Percentiles rank a stretch among this genome's conserved stretches.
phyloP scores from a whole-genome alignment of 2,329 filamentous ascomycete species.

The Cladosporium cucumerinum region DNA sequence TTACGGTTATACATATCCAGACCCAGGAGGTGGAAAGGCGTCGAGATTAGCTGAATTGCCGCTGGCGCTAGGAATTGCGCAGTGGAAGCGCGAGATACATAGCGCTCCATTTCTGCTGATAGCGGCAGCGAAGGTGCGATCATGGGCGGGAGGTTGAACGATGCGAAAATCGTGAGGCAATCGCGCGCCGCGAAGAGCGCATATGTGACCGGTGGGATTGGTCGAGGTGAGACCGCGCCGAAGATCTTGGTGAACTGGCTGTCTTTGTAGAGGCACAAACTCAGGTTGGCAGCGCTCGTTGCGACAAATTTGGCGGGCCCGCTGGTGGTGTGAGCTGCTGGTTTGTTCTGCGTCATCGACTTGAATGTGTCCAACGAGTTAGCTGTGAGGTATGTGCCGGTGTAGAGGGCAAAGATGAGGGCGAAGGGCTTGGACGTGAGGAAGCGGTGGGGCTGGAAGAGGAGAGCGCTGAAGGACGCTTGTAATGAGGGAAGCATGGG shows the following conservation, averaged over 20 bases:
- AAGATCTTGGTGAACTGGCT: slow-evolving; percentile 76
- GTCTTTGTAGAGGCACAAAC: slow-evolving; percentile 86
- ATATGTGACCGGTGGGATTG: slow-evolving; percentile 69
- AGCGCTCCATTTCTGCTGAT: slow-evolving; percentile 43
- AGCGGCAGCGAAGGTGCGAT: slow-evolving; percentile 65
- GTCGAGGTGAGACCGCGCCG: slow-evolving; percentile 54
- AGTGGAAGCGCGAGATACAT: slow-evolving; percentile 48
- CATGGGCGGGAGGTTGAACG: slow-evolving; percentile 81
- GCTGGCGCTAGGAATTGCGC: slow-evolving; percentile 82
- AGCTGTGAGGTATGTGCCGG: slow-evolving; percentile 83
- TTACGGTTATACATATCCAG: slow-evolving; percentile 80
- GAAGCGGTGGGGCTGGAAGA: slow-evolving; percentile 59
- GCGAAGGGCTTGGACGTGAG: slow-evolving; percentile 64
- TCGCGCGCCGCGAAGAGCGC: slow-evolving; percentile 77
- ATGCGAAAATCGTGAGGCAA: slow-evolving; percentile 84
- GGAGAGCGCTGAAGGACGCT: slow-evolving; percentile 54
- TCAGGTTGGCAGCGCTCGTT: slow-evolving; percentile 78
- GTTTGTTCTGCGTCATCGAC: slow-evolving; percentile 58
- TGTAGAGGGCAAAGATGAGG: slow-evolving; percentile 70
- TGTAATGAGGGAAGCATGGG: slow-evolving; percentile 59
- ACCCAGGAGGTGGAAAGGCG: slow-evolving; percentile 79
- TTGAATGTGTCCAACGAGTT: slow-evolving; percentile 79
- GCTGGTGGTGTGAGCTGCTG: slow-evolving; percentile 63
- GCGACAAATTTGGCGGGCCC: slow-evolving; percentile 78
- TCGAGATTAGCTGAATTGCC: slow-evolving; percentile 72